Conservation (phyloP, 1,139 yeast genomes). For the Pichia sp. region DNA sequence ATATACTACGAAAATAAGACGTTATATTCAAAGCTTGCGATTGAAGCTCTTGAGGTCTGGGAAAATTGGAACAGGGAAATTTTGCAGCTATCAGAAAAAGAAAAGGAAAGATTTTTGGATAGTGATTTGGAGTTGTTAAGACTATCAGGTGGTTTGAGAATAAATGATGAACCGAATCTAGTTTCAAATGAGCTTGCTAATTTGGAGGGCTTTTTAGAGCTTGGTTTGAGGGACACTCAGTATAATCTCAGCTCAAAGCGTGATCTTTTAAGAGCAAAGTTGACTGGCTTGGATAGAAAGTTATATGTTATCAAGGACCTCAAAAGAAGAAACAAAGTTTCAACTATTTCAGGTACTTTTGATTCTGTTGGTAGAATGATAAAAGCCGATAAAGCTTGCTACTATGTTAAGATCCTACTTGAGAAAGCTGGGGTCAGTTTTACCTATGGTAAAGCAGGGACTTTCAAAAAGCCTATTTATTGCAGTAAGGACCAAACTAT, state of each 20-base stretch:
- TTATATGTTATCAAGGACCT: conserved; percentile 20
- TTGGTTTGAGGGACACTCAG: conserved; percentile 24
- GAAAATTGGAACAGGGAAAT: conserved; percentile 17
- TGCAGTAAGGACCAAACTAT: conserved; percentile 10
- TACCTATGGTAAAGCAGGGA: conserved; percentile 23
- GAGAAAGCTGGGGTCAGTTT: conserved; percentile 25
- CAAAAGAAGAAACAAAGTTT: conserved; percentile 12
- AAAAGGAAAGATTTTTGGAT: conserved; percentile 7
- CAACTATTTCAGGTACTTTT: conserved; percentile 27
- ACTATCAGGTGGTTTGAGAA: conserved; percentile 18
- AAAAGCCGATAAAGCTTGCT: conserved; percentile 34
- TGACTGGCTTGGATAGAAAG: conserved; percentile 25
- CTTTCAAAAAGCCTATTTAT: conserved; percentile 6
- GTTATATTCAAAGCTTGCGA: conserved; percentile 1
- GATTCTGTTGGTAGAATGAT: conserved; percentile 36
- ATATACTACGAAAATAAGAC: conserved; percentile 7
- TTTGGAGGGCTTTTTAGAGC: conserved; percentile 21
- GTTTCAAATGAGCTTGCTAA: conserved; percentile 18
- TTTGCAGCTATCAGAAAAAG: conserved; percentile 21
- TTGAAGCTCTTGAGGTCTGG: conserved; percentile 8
- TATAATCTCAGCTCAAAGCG: conserved; percentile 25
- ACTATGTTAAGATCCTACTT: conserved; percentile 25
- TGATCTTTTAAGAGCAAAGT: conserved; percentile 6
- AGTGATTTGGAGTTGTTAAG: conserved; percentile 15
- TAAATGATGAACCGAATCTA: conserved; percentile 16